Base-by-base conservation (phyloP, 2,329 filamentous ascomycete species). In the Botrytis tulipae region DNA sequence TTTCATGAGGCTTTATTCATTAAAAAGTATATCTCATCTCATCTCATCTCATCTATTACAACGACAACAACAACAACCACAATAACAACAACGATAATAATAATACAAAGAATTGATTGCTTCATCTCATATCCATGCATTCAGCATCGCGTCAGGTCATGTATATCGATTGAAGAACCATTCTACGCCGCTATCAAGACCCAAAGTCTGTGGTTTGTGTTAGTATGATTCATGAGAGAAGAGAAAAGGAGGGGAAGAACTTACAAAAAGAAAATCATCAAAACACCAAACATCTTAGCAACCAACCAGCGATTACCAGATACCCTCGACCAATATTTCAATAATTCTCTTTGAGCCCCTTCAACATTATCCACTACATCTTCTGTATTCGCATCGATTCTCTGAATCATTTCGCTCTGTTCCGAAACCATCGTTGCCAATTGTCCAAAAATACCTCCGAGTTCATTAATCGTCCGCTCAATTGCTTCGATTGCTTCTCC, bases 361-460 rank as follows among this genome's bases (percentile, higher is more conserved):
- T 97, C 90, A n/a, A 99, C 95, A 79, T 99, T 99, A 80, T 98
- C 95, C 72, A 99, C 95, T 9, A 99, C 94, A 79, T 98, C 95
- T 80, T 99, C 96, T 1, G 95, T 98, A 82, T 98, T 98, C 77
- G 95, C 95, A 80, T 98, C 95, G 80, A 98, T 98, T 68, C 95
- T 88, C 83, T 98, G 94, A 77, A 99, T 97, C 92, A 97, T 97
- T 83, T 98, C 96, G 75, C 93, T 94, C 84, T 99, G 96, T 82
- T 99, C 95, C 72, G 92, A 94, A 44, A 99, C 96, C 96, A 99
- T 98, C 77, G 93, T 91, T 51, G 96, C 95, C 68, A 99, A 85
- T 83, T 99, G 95, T 14, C 94, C 93, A 82, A 98, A 98, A 75
- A 98, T 98, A 22, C 92, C 87, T 42, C 96, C 96, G 1, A 99